A percentile compares a stretch with the other conserved stretches of the same genome.
These are phyloP conservation scores for Dipteronia sinensis DNA, from an alignment of 345 rosid species.

Conservation along the genomic window DNA sequence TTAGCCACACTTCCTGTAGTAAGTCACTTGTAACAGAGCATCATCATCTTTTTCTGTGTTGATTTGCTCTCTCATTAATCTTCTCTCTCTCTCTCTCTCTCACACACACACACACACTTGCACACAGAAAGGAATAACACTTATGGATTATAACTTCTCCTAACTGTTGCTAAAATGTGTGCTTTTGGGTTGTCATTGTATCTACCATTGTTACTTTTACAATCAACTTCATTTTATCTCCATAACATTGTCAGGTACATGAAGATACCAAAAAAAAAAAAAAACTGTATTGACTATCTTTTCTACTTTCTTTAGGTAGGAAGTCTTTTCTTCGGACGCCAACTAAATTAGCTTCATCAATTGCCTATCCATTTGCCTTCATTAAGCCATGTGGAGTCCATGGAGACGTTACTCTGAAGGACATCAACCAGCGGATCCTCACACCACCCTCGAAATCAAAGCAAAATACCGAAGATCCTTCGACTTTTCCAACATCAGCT, in stretches of 20 bases:
- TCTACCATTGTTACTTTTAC: neutral
- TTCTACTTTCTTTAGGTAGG: constrained; percentile 51
- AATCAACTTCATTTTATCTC: neutral
- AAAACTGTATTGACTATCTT: neutral
- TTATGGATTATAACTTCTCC: neutral
- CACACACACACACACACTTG: neutral
- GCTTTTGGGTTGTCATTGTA: neutral
- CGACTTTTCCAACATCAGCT: constrained; percentile 79
- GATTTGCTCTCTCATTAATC: neutral
- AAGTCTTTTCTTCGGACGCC: constrained; percentile 67
- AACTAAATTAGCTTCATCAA: constrained; percentile 71
- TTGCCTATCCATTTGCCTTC: constrained; percentile 88
- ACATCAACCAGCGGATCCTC: constrained; percentile 83
- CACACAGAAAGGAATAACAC: neutral
- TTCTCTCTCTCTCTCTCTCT: too few species aligned
- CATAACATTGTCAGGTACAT: neutral
- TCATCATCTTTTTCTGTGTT: neutral
- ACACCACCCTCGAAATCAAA: constrained; percentile 65
- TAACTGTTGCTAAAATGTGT: neutral
- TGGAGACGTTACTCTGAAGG: constrained; percentile 92
- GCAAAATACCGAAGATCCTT: constrained; percentile 52
- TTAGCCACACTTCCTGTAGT: neutral
- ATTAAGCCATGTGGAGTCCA: constrained; percentile 90
- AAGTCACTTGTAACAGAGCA: neutral
- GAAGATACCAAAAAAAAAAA: too few species aligned